Conservation (phyloP, 1,139 yeast genomes). For the Yamadazyma atmosphaerica region DNA sequence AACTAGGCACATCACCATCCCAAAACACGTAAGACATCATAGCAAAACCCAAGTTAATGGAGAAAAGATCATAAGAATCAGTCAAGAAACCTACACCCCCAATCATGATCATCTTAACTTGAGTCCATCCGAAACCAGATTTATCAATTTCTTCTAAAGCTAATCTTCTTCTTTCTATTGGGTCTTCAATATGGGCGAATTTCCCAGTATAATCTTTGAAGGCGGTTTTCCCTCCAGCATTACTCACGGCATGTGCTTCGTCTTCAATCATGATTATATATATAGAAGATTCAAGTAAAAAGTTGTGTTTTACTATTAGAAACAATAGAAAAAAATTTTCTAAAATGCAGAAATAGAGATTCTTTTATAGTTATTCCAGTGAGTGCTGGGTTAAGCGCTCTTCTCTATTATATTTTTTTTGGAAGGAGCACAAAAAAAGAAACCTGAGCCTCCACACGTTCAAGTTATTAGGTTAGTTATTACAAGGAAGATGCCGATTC, state of each 20-base stretch:
- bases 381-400: background rate
- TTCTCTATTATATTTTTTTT: background rate
- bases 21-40: slow-evolving; percentile 78
- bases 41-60: slow-evolving; percentile 76
- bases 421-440: background rate
- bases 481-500: no score
- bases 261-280: background rate
- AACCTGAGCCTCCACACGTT: no score
- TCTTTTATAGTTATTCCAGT: background rate
- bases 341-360: background rate
- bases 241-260: slow-evolving; percentile 7
- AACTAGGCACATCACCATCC: slow-evolving; percentile 58
- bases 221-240: slow-evolving; percentile 80
- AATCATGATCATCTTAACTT: slow-evolving; percentile 79
- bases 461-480: no score
- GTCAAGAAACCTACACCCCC: slow-evolving; percentile 96
- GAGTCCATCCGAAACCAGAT: slow-evolving; percentile 86
- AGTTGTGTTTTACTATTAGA: background rate
- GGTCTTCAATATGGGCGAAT: slow-evolving; percentile 83
- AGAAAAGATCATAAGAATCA: slow-evolving; percentile 89
- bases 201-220: slow-evolving; percentile 84
- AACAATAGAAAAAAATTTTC: background rate
- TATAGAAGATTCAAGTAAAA: background rate
- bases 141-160: slow-evolving; percentile 88
- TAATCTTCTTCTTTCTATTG: slow-evolving; percentile 84